Conservation (phyloP, 2,329 filamentous ascomycete genomes). For the Arthroderma sp. region DNA sequence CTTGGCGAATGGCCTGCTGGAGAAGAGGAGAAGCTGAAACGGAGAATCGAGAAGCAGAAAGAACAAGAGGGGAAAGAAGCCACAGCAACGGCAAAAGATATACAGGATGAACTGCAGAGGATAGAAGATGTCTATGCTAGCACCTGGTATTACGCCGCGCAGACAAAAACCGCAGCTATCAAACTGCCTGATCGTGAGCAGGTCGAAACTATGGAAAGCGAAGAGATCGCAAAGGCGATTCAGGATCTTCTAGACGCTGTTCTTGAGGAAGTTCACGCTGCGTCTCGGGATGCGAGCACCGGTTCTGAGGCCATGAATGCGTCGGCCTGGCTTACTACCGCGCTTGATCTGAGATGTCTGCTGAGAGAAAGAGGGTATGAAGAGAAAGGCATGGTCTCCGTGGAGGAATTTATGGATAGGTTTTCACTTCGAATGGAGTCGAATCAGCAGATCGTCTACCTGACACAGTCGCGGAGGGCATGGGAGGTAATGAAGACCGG, state of each 20-base stretch:
- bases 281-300: background rate
- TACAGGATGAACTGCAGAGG: background rate
- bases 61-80: background rate
- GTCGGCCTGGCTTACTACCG: background rate
- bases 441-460: background rate
- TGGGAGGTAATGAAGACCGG: background rate
- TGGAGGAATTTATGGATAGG: background rate
- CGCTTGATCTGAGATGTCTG: background rate
- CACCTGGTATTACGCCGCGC: background rate
- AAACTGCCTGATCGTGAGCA: background rate
- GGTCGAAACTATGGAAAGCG: background rate
- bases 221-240: background rate
- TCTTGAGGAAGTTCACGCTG: background rate
- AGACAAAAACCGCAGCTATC: background rate
- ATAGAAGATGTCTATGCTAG: background rate
- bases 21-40: background rate
- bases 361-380: background rate
- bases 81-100: background rate
- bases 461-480: background rate
- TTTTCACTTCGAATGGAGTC: background rate
- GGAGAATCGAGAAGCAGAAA: background rate
- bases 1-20: background rate
- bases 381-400: background rate
- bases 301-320: background rate
- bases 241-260: background rate